Conservation (phyloP, 148 eudicot genomes). For the Amaranthus hypochondriacus region DNA sequence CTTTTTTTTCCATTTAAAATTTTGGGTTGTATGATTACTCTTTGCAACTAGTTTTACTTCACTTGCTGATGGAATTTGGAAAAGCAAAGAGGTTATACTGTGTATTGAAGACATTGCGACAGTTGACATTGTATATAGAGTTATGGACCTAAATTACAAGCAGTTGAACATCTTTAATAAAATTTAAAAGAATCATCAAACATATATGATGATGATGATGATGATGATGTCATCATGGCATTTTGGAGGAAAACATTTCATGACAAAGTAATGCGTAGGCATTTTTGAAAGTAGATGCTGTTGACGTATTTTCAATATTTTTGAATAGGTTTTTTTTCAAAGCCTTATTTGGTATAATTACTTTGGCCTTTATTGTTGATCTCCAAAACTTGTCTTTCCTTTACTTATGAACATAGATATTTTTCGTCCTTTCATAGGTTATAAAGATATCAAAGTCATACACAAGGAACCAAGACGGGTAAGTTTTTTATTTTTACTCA, state of each 20-base stretch:
- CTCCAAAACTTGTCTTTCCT: conserved; percentile 29
- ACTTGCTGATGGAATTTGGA: neutral
- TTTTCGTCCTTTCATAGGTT: conserved; percentile 95
- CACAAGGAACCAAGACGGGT: conserved; percentile 95
- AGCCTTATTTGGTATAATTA: neutral
- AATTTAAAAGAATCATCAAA: no score
- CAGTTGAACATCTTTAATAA: no score
- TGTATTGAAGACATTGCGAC: no score
- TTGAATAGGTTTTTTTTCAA: neutral
- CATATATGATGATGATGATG: no score
- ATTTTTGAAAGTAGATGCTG: no score
- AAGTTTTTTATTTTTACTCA: conserved; percentile 25
- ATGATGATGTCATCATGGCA: no score
- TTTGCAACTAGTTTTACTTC: neutral
- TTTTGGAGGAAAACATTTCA: no score
- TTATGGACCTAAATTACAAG: no score
- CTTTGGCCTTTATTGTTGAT: neutral
- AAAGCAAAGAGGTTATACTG: neutral
- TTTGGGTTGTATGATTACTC: neutral
- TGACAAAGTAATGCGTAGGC: no score
- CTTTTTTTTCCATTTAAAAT: neutral
- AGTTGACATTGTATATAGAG: no score
- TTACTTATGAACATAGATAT: conserved; percentile 63
- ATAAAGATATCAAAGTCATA: conserved; percentile 79
- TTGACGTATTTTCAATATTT: neutral